phyloP scores from a whole-genome alignment of 2,329 filamentous ascomycete species.

The Metarhizium brunneum region DNA sequence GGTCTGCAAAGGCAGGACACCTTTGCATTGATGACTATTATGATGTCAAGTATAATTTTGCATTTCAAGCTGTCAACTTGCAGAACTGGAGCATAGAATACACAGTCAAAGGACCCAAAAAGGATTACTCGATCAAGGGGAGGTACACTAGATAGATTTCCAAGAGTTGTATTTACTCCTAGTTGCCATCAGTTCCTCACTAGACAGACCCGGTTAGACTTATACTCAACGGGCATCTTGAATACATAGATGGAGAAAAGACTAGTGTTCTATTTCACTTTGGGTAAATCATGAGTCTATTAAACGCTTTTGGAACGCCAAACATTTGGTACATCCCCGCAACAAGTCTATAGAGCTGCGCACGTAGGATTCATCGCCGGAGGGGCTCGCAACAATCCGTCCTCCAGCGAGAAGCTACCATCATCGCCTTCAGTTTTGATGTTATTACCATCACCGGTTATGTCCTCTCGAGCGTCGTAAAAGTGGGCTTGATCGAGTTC shows the following conservation, averaged over 20 bases:
- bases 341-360: too few species aligned
- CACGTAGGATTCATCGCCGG: background rate
- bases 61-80: constrained; percentile 48
- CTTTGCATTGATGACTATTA: constrained; percentile 66
- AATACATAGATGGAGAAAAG: background rate
- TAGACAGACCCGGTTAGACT: background rate
- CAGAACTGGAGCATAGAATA: constrained; percentile 52
- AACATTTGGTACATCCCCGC: background rate
- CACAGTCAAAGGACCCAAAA: constrained; percentile 60
- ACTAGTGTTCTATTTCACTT: background rate
- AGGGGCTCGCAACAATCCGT: background rate
- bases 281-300: background rate
- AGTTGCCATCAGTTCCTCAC: background rate
- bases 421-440: background rate
- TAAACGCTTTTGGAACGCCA: background rate
- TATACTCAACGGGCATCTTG: background rate
- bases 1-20: constrained; percentile 58
- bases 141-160: constrained; percentile 33
- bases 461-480: background rate
- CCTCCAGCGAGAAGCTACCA: background rate
- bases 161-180: background rate
- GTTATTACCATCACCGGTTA: background rate
- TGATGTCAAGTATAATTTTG: constrained; percentile 59
- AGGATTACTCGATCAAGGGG: constrained; percentile 58
- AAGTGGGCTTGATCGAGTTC: background rate